A percentile compares a stretch with the other conserved stretches of the same genome.
phyloP scores from a whole-genome alignment of 2,329 filamentous ascomycete genomes.

The Akanthomyces lecanii region DNA sequence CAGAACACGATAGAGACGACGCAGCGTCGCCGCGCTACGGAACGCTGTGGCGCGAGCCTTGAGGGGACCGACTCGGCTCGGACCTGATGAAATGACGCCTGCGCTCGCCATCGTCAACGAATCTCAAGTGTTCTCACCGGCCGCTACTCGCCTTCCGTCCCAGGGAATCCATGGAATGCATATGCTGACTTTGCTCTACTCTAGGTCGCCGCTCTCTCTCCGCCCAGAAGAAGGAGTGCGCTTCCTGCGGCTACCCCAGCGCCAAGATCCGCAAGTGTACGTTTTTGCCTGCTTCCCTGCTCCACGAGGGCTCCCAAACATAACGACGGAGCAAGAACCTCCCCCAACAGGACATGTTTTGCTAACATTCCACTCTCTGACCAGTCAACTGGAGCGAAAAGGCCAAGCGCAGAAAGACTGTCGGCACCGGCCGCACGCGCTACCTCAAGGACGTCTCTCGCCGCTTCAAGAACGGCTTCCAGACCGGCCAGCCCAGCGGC shows the following conservation, averaged over 20 bases:
- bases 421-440: slow-evolving; percentile 92
- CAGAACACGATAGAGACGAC: neutral
- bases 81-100: too few species aligned
- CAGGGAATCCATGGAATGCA: neutral
- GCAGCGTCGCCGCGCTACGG: neutral
- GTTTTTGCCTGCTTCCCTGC: slow-evolving; percentile 39
- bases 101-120: too few species aligned
- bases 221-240: slow-evolving; percentile 99
- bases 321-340: too few species aligned
- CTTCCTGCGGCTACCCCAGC: slow-evolving; percentile 91
- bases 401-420: slow-evolving; percentile 99
- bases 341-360: neutral
- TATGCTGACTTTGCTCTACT: slow-evolving; percentile 17
- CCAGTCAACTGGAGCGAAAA: slow-evolving; percentile 99
- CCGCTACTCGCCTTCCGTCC: too few species aligned
- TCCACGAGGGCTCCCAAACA: too few species aligned
- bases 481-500: slow-evolving; percentile 80
- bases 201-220: slow-evolving; percentile 92
- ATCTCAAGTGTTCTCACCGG: neutral
- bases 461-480: slow-evolving; percentile 98
- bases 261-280: slow-evolving; percentile 99
- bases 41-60: too few species aligned
- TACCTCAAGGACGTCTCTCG: slow-evolving; percentile 90
- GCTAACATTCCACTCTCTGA: neutral
- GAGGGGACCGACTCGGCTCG: neutral